Base-by-base conservation (phyloP, 2,329 filamentous ascomycete species). In the Zasmidium cellare region DNA sequence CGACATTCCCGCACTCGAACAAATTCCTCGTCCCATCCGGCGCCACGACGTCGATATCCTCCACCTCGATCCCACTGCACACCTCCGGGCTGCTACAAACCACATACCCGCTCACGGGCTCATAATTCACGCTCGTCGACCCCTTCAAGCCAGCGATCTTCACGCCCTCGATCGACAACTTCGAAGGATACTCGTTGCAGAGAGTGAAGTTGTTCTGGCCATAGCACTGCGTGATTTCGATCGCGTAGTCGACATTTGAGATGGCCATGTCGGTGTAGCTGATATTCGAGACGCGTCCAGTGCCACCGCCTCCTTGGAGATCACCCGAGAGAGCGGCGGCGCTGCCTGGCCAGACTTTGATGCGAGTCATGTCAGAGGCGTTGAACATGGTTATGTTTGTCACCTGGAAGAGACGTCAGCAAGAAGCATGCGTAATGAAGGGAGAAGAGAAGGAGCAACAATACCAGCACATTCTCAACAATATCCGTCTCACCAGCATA, bases 291-390 rank as follows among this genome's bases (percentile, higher is more conserved):
- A 90, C 87, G 41, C 77, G 76, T 23, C 87, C 85, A 3, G 72
- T 73, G 38, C 86, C 86, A 18, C 86, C 87, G n/a, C 87, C 86
- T 6, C 87, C 87, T 65, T 85, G 83, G 0, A 88, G 79, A 55
- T 86, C 83, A 18, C 80, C 83, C 18, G 83, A 83, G 3, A 87
- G 74, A 0, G 80, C 79, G 1, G 82, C 79, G 3, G 78, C 66
- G 18, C 80, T 67, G 31, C 85, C 85, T 0, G 87, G 86, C 87
- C 87, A 90, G 55, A 89, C 87, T 73, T 90, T 90, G 75, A 91
- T 89, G 58, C 87, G 84, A 0, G 87, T 87, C 25, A 85, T 87
- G 62, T 89, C 84, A 53, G 82, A 76, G 2, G 68, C 69, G 57
- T 78, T 75, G 65, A 73, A 69, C 73, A 74, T 71, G 54, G 58